phyloP scores from a whole-genome alignment of 2,329 filamentous ascomycete species.

The Acrocalymma vagum region DNA sequence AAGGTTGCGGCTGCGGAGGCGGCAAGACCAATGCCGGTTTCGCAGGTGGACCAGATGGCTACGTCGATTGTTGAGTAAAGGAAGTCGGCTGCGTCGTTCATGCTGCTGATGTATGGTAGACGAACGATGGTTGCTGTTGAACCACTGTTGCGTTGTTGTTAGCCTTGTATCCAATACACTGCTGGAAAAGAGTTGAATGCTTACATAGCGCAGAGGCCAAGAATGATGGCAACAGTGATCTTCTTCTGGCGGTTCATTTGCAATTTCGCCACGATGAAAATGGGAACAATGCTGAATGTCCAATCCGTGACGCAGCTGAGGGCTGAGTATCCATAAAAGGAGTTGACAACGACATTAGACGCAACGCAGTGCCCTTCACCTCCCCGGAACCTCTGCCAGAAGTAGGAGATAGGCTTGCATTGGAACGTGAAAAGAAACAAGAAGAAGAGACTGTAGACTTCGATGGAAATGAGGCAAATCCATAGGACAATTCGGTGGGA shows the following conservation, averaged over 20 bases:
- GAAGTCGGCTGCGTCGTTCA: conserved; percentile 20
- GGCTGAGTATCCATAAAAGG: conserved; percentile 21
- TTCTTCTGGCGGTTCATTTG: conserved; percentile 21
- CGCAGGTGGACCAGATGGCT: conserved; percentile 23
- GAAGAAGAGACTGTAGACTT: conserved; percentile 21
- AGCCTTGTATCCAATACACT: conserved; percentile 8
- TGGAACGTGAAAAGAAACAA: conserved; percentile 23
- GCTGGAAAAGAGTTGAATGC: background rate
- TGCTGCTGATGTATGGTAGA: conserved; percentile 18
- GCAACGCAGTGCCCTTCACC: conserved; percentile 18
- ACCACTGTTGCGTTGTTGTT: conserved; percentile 14
- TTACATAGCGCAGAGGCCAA: conserved; percentile 24
- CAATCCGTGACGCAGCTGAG: conserved; percentile 17
- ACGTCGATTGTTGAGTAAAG: conserved; percentile 23
- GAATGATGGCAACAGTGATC: conserved; percentile 16
- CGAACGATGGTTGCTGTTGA: conserved; percentile 22
- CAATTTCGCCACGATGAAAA: conserved; percentile 20
- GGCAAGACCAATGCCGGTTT: conserved; percentile 23
- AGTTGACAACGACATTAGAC: conserved; percentile 12
- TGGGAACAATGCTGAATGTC: conserved; percentile 22
- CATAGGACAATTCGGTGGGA: conserved; percentile 18
- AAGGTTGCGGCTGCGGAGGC: conserved; percentile 22
- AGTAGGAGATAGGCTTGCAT: conserved; percentile 20
- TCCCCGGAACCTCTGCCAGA: conserved; percentile 21
- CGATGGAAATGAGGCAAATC: conserved; percentile 14